These are phyloP conservation scores for Quercus lobata DNA, from an alignment of 331 rosid species.

Conservation along the genomic window DNA sequence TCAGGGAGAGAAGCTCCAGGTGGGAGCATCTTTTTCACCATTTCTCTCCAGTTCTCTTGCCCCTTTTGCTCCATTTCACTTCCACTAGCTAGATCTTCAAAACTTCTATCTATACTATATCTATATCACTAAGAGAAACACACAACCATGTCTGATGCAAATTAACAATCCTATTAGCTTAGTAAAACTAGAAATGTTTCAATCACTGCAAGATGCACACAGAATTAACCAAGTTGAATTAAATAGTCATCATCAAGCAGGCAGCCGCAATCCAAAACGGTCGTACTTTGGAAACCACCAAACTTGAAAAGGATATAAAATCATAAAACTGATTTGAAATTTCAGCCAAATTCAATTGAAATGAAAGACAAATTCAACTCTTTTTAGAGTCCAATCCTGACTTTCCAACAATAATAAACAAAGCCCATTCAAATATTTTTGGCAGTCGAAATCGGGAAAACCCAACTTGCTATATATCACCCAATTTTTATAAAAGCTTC, in stretches of 20 bases:
- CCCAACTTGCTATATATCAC: slow-evolving; percentile 16
- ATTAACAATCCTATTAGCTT: slow-evolving; percentile 5
- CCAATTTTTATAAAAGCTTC: background rate
- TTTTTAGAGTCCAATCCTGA: slow-evolving; percentile 21
- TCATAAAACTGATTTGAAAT: slow-evolving; percentile 17
- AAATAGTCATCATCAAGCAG: slow-evolving; percentile 19
- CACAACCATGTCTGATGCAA: background rate
- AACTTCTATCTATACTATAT: background rate
- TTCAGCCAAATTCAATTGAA: slow-evolving; percentile 22
- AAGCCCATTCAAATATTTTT: slow-evolving; percentile 6
- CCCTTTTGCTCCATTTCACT: slow-evolving; percentile 45
- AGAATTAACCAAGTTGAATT: slow-evolving; percentile 3
- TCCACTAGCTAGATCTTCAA: slow-evolving; percentile 3
- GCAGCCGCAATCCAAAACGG: slow-evolving; percentile 46
- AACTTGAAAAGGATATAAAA: slow-evolving; percentile 23
- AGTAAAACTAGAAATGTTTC: slow-evolving; percentile 4
- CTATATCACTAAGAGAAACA: slow-evolving; percentile 19
- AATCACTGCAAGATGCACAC: slow-evolving; percentile 4
- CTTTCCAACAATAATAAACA: slow-evolving; percentile 16
- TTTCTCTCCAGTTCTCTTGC: slow-evolving; percentile 76
- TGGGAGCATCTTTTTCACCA: slow-evolving; percentile 84
- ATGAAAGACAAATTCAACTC: slow-evolving; percentile 31
- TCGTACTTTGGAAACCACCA: slow-evolving; percentile 41
- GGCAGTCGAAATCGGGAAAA: slow-evolving; percentile 29
- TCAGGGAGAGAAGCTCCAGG: slow-evolving; percentile 85